Percentiles rank a stretch among this genome's conserved stretches.
These are phyloP conservation scores for Ascochyta fabae DNA, from an alignment of 2,329 filamentous ascomycete genomes.

Conservation along the genomic window DNA sequence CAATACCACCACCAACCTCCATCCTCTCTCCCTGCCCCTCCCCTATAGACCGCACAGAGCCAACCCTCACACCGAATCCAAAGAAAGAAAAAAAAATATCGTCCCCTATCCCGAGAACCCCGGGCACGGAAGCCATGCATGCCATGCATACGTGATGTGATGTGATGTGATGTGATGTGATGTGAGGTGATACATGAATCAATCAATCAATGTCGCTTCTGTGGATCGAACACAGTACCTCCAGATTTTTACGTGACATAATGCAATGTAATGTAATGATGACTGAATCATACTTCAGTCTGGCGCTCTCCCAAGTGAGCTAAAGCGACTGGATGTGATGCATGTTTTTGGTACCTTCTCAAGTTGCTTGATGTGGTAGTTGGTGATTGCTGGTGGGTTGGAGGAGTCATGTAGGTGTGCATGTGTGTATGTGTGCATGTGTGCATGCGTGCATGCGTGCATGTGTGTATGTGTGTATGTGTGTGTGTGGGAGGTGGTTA, in stretches of 20 bases:
- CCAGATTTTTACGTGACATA: not conserved
- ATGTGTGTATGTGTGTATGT: too few species aligned
- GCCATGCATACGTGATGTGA: too few species aligned
- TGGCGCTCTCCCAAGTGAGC: slow-evolving; percentile 14
- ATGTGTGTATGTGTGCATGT: too few species aligned
- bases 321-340: slow-evolving; percentile 1
- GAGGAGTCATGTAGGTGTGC: too few species aligned
- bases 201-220: slow-evolving; percentile 1
- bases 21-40: too few species aligned
- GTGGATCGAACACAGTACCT: slow-evolving; percentile 15
- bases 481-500: too few species aligned
- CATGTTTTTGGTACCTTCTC: too few species aligned
- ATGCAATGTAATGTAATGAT: not conserved
- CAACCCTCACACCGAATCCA: too few species aligned
- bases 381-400: not conserved
- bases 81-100: not conserved
- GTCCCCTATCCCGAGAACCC: not conserved
- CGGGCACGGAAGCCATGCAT: not conserved
- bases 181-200: not conserved
- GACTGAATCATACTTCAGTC: slow-evolving; percentile 6
- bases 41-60: too few species aligned
- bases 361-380: not conserved
- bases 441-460: too few species aligned
- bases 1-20: too few species aligned
- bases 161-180: too few species aligned